Percentiles rank a stretch among this genome's conserved stretches.
Evolutionary conservation across 352 stramenopile species (phyloP).

Genomic region (Phytophthora sojae): DNA sequence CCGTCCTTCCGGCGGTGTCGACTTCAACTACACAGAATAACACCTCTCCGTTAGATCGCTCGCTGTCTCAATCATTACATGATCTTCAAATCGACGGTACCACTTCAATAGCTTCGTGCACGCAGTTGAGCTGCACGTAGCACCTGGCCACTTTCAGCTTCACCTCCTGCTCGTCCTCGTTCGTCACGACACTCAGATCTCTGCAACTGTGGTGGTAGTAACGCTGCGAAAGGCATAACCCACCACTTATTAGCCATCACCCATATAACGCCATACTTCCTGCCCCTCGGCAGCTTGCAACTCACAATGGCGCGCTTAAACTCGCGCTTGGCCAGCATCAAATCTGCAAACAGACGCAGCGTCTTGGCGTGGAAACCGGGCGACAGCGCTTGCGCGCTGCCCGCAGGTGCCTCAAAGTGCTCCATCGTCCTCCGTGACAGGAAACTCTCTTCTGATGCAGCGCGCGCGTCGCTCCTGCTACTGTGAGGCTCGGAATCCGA

Average conservation of each 20-base stretch:
- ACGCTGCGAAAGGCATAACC: slow-evolving; percentile 22
- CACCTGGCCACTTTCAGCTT: slow-evolving; percentile 78
- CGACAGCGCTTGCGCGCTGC: slow-evolving; percentile 11
- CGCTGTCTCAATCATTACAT: neutral
- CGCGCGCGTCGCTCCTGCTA: slow-evolving; percentile 6
- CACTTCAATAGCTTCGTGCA: slow-evolving; percentile 69
- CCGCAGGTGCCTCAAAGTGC: neutral
- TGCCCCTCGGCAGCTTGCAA: neutral
- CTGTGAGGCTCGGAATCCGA: slow-evolving; percentile 12
- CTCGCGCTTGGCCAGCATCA: slow-evolving; percentile 72
- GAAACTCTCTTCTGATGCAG: slow-evolving; percentile 19
- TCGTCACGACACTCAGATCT: slow-evolving; percentile 29
- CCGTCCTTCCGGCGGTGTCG: slow-evolving; percentile 45
- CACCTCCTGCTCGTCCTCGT: slow-evolving; percentile 36
- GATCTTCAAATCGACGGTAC: slow-evolving; percentile 29
- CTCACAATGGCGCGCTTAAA: slow-evolving; percentile 79
- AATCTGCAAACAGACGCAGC: slow-evolving; percentile 67
- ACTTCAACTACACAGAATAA: slow-evolving; percentile 51
- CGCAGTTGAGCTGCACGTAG: slow-evolving; percentile 63
- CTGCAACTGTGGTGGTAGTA: slow-evolving; percentile 44
- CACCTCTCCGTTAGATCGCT: neutral
- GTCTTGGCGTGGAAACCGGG: slow-evolving; percentile 67
- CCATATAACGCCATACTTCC: neutral
- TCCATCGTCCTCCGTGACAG: slow-evolving; percentile 11
- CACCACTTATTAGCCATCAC: neutral